These are phyloP conservation scores for Plasmopara muralis DNA, from an alignment of 352 stramenopile genomes.

Conservation along the genomic window DNA sequence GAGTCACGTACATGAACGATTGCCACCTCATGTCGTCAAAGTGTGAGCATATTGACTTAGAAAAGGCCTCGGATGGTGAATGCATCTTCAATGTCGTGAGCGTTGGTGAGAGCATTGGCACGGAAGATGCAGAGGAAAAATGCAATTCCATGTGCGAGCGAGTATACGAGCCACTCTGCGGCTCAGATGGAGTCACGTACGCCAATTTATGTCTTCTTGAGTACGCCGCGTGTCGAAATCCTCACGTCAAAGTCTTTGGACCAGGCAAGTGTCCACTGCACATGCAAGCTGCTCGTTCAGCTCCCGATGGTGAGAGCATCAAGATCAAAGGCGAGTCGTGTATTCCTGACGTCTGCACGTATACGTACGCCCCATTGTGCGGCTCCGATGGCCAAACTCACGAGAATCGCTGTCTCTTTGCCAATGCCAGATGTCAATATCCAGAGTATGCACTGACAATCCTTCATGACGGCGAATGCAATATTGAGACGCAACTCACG, in stretches of 20 bases:
- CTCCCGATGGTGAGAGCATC: conserved; percentile 5
- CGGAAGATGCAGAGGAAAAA: conserved; percentile 17
- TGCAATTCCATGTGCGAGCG: conserved; percentile 45
- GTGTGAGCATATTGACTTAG: conserved; percentile 34
- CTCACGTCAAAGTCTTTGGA: conserved; percentile 27
- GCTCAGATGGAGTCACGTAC: conserved; percentile 60
- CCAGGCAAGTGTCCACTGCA: conserved; percentile 35
- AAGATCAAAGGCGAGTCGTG: conserved; percentile 20
- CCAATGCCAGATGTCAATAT: conserved; percentile 25
- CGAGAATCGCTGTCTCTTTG: conserved; percentile 35
- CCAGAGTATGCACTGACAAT: conserved; percentile 23
- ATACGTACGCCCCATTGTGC: conserved; percentile 29
- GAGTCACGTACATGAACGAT: conserved; percentile 47
- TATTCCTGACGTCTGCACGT: conserved; percentile 33
- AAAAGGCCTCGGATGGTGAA: conserved; percentile 33
- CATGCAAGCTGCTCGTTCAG: conserved; percentile 14
- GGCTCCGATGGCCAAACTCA: conserved; percentile 38
- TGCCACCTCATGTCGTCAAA: conserved; percentile 42
- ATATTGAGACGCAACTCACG: conserved; percentile 31
- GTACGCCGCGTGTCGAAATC: conserved; percentile 36
- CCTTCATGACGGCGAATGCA: conserved; percentile 41
- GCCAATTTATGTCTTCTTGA: conserved; percentile 51
- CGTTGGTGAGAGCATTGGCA: conserved; percentile 6
- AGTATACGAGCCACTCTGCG: conserved; percentile 46
- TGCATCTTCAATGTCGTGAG: conserved; percentile 22